These are phyloP conservation scores for Rhododendron henanense DNA, from an alignment of 148 eudicot genomes.

Conservation along the genomic window DNA sequence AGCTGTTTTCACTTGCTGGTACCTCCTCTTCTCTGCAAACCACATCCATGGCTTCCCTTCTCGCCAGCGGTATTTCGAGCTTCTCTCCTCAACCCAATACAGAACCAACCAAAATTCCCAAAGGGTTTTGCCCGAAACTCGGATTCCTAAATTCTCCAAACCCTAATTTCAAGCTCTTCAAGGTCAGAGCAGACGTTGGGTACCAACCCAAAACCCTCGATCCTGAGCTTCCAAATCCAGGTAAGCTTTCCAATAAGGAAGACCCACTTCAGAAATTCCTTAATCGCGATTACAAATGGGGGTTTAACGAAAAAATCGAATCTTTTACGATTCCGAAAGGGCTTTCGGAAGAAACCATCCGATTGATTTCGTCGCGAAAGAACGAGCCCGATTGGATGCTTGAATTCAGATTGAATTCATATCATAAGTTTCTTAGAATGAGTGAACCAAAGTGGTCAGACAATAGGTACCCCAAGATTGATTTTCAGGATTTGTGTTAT, in stretches of 20 bases:
- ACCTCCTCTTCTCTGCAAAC: background rate
- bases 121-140: constrained; percentile 33
- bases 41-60: constrained; percentile 65
- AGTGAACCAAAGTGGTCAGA: constrained; percentile 91
- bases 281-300: constrained; percentile 75
- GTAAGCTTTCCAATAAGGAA: constrained; percentile 36
- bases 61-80: constrained; percentile 47
- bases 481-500: constrained; percentile 70
- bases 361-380: constrained; percentile 61
- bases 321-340: constrained; percentile 82
- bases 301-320: constrained; percentile 69
- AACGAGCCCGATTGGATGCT: constrained; percentile 95
- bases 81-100: constrained; percentile 42
- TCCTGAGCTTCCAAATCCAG: constrained; percentile 20
- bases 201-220: constrained; percentile 38
- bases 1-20: background rate
- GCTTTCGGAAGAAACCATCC: constrained; percentile 64
- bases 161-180: constrained; percentile 30
- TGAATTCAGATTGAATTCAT: constrained; percentile 69
- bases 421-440: constrained; percentile 61
- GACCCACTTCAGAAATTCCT: constrained; percentile 78
- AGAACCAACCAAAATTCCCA: constrained; percentile 24
- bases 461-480: constrained; percentile 60
- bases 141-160: constrained; percentile 21
- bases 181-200: constrained; percentile 57